Evolutionary conservation across 345 rosid genomes (phyloP).

Genomic region (Hypericum androsaemum): DNA sequence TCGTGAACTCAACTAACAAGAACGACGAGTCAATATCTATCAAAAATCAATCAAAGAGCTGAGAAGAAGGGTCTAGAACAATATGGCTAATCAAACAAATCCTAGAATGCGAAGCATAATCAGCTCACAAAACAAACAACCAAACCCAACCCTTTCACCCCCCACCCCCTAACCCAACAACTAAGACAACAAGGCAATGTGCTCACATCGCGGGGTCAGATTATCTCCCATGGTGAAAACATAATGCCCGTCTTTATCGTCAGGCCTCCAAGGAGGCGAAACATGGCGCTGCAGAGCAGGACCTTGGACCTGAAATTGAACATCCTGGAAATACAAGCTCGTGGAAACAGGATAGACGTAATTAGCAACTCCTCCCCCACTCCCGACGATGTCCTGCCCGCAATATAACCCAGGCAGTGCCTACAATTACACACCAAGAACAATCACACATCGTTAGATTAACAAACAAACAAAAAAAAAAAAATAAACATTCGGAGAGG

Average conservation of each 20-base stretch:
- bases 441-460: neutral
- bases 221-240: slow-evolving; percentile 58
- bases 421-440: slow-evolving; percentile 17
- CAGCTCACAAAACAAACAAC: neutral
- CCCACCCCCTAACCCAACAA: neutral
- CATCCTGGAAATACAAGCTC: slow-evolving; percentile 33
- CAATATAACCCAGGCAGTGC: slow-evolving; percentile 44
- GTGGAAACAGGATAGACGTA: slow-evolving; percentile 24
- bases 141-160: neutral
- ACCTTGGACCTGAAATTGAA: slow-evolving; percentile 27
- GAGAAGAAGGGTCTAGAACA: too few species aligned
- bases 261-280: slow-evolving; percentile 81
- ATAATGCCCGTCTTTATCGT: slow-evolving; percentile 76
- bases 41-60: too few species aligned
- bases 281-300: slow-evolving; percentile 32
- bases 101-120: neutral
- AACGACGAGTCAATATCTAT: too few species aligned
- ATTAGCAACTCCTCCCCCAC: slow-evolving; percentile 32
- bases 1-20: too few species aligned
- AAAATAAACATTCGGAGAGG: neutral
- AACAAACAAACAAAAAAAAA: neutral
- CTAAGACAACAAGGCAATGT: neutral
- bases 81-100: too few species aligned
- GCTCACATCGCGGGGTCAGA: slow-evolving; percentile 58
- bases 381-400: slow-evolving; percentile 44